Percentiles rank a stretch among this genome's conserved stretches.
phyloP scores from a whole-genome alignment of 208 protist species.

The Acanthamoeba royreba region DNA sequence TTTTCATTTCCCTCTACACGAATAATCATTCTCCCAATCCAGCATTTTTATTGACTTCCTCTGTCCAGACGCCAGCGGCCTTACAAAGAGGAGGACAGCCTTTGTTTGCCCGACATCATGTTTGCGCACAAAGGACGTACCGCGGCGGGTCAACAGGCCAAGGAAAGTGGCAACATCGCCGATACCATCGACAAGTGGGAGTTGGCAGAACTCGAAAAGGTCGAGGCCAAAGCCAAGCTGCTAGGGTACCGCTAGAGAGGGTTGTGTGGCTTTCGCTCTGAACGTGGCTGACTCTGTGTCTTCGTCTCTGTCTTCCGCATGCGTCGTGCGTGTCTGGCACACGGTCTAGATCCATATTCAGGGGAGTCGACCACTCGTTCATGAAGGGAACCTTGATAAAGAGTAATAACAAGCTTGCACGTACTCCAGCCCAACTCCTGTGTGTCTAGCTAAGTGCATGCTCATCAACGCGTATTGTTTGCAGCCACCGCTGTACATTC shows the following conservation, averaged over 20 bases:
- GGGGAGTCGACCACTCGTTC: neutral
- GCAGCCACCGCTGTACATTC: too few species aligned
- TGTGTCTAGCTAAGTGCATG: too few species aligned
- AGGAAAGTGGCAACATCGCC: neutral
- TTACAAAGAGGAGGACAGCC: neutral
- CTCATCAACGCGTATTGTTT: too few species aligned
- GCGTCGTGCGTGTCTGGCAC: neutral
- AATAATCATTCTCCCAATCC: too few species aligned
- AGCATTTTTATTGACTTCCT: neutral
- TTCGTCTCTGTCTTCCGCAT: neutral
- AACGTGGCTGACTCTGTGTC: neutral
- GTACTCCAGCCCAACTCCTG: too few species aligned
- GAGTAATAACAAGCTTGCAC: neutral
- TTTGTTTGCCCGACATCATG: neutral
- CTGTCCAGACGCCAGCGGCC: neutral
- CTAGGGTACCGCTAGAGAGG: neutral
- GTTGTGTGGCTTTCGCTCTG: neutral
- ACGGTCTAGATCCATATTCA: neutral
- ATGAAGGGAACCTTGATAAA: neutral
- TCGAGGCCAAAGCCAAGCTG: neutral
- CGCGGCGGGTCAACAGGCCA: neutral
- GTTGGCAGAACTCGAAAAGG: neutral
- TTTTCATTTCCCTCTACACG: too few species aligned
- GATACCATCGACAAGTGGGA: neutral
- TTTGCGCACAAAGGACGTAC: neutral